A percentile compares a stretch with the other conserved stretches of the same genome.
phyloP scores from a whole-genome alignment of 495 filamentous ascomycete species.

The Evernia prunastri region DNA sequence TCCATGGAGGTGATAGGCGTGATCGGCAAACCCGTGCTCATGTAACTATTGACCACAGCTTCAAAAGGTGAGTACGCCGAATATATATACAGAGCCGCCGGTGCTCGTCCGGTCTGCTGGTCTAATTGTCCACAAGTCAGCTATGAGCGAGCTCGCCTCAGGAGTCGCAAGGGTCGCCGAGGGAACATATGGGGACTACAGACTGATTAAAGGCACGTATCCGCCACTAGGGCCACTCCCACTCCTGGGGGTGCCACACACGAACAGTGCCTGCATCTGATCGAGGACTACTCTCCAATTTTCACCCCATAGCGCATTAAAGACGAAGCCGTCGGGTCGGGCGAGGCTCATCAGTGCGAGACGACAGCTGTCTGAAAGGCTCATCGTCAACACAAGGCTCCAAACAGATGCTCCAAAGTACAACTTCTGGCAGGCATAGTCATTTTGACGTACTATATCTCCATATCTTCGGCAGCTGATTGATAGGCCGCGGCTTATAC shows the following conservation, averaged over 20 bases:
- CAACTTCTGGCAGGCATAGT: too few species aligned
- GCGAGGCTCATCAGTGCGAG: slow-evolving; percentile 7
- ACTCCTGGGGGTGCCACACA: neutral
- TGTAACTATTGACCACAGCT: neutral
- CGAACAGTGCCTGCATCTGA: neutral
- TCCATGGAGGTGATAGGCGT: neutral
- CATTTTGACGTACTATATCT: neutral
- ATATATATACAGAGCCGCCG: slow-evolving; percentile 8
- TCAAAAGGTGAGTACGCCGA: slow-evolving; percentile 7
- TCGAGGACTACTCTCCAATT: neutral
- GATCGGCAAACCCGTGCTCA: neutral
- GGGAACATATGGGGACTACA: neutral
- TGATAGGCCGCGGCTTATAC: slow-evolving; percentile 1
- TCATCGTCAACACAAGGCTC: neutral
- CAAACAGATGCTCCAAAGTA: neutral
- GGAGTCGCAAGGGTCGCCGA: neutral
- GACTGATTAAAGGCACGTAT: neutral
- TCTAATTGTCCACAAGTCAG: neutral
- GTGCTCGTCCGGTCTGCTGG: neutral
- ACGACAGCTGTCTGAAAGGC: slow-evolving; percentile 1
- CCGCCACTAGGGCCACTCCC: neutral
- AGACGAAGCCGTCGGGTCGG: too few species aligned
- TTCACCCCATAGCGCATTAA: neutral
- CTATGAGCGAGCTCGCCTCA: neutral
- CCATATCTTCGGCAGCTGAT: slow-evolving; percentile 13